Evolutionary conservation across 1,284 basidiomycete genomes (phyloP).

Genomic region (Heterobasidion irregulare): DNA sequence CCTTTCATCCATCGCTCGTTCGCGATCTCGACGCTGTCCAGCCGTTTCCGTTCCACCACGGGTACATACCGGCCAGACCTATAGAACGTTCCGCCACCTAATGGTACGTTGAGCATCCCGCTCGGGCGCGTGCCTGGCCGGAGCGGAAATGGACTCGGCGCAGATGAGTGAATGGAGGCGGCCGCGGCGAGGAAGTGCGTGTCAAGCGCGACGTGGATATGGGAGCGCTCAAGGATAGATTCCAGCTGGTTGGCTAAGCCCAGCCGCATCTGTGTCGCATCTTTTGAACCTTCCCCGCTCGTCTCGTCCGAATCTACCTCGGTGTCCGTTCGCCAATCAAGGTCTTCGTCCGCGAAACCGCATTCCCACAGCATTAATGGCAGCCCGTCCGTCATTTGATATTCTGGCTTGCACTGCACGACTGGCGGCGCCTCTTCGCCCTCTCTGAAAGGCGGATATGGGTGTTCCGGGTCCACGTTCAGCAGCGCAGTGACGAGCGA

Average conservation of each 20-base stretch:
- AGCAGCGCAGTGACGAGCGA: slow-evolving; percentile 68
- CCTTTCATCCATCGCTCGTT: slow-evolving; percentile 75
- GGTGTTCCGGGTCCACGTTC: slow-evolving; percentile 43
- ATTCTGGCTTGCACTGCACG: slow-evolving; percentile 75
- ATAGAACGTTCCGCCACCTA: slow-evolving; percentile 68
- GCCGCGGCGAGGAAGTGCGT: slow-evolving; percentile 55
- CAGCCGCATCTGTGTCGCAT: slow-evolving; percentile 18
- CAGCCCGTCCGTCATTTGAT: slow-evolving; percentile 88
- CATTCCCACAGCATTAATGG: slow-evolving; percentile 94
- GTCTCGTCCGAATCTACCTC: slow-evolving; percentile 22
- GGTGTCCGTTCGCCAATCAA: slow-evolving; percentile 69
- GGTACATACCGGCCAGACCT: slow-evolving; percentile 58
- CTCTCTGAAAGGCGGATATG: slow-evolving; percentile 20
- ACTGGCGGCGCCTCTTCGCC: slow-evolving; percentile 20
- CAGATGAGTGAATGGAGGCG: slow-evolving; percentile 25
- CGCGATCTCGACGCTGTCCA: slow-evolving; percentile 62
- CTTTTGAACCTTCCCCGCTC: slow-evolving; percentile 18
- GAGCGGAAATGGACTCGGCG: slow-evolving; percentile 12
- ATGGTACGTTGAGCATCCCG: slow-evolving; percentile 45
- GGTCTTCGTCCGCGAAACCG: slow-evolving; percentile 59
- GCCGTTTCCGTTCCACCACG: slow-evolving; percentile 55
- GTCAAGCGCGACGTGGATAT: slow-evolving; percentile 51
- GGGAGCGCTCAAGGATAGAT: slow-evolving; percentile 45
- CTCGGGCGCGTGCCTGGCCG: background rate
- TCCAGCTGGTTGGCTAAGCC: slow-evolving; percentile 53